A percentile compares a stretch with the other conserved stretches of the same genome.
Evolutionary conservation across 2,329 filamentous ascomycete species (phyloP).

Genomic region (Anthostomella pinea): DNA sequence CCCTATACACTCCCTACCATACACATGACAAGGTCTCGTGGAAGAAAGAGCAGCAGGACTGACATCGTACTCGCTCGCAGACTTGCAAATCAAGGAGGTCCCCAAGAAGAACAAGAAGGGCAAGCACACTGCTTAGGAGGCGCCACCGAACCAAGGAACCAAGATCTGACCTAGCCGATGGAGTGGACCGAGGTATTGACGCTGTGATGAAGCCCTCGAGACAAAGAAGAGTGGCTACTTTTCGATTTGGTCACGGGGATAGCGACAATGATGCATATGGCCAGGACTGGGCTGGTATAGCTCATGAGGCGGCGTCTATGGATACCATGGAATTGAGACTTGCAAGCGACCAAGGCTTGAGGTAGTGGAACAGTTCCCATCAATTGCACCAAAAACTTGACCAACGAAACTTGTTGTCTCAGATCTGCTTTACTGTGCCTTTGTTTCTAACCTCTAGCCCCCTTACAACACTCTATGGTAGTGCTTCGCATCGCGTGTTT

Average conservation of each 20-base stretch:
- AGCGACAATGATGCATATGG: conserved; percentile 25
- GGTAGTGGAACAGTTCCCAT: conserved; percentile 31
- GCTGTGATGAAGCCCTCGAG: too few relatives aligned
- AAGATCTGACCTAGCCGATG: conserved; percentile 1
- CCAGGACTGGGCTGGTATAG: conserved; percentile 30
- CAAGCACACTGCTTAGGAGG: conserved; percentile 38
- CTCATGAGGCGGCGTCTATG: conserved; percentile 53
- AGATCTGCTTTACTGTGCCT: too few relatives aligned
- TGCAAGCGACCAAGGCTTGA: conserved; percentile 32
- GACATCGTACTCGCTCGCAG: conserved; percentile 30
- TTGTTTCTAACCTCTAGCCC: conserved; percentile 4
- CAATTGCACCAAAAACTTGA: conserved; percentile 26
- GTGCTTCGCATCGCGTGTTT: conserved; percentile 28
- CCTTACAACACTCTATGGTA: conserved; percentile 32
- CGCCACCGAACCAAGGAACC: too few relatives aligned
- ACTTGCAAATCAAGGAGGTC: conserved; percentile 52
- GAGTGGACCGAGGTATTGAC: too few relatives aligned
- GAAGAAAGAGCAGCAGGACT: too few relatives aligned
- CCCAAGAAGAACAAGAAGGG: conserved; percentile 53
- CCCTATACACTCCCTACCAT: background rate
- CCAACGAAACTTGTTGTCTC: too few relatives aligned
- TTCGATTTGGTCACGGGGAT: too few relatives aligned
- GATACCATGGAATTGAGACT: conserved; percentile 51
- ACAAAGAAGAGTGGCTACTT: too few relatives aligned
- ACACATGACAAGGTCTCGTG: too few relatives aligned